Evolutionary conservation across 2,329 filamentous ascomycete species (phyloP).

Genomic region (Zopfia rhizophila): DNA sequence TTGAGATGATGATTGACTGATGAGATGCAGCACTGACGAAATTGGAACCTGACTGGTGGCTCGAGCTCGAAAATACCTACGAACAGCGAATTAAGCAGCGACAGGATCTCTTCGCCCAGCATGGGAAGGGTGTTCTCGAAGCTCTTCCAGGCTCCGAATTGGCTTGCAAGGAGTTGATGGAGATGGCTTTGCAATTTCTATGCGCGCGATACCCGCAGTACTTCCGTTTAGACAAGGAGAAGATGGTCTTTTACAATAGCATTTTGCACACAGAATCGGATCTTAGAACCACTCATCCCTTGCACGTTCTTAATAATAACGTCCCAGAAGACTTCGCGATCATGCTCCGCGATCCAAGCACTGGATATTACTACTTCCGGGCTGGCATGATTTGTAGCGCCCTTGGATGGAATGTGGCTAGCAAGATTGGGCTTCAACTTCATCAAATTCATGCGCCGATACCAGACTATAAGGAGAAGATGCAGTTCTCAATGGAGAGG

Average conservation of each 20-base stretch:
- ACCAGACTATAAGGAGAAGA: slow-evolving; percentile 87
- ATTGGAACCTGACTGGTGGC: slow-evolving; percentile 84
- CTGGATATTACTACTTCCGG: slow-evolving; percentile 78
- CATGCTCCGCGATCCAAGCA: slow-evolving; percentile 75
- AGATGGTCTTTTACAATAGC: slow-evolving; percentile 71
- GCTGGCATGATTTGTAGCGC: slow-evolving; percentile 82
- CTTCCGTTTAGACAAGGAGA: slow-evolving; percentile 69
- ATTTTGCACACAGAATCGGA: slow-evolving; percentile 73
- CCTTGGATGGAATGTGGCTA: slow-evolving; percentile 80
- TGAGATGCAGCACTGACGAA: slow-evolving; percentile 73
- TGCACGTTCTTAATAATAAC: slow-evolving; percentile 78
- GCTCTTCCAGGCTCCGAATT: slow-evolving; percentile 79
- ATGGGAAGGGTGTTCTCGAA: slow-evolving; percentile 73
- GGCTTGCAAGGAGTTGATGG: slow-evolving; percentile 87
- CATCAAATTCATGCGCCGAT: slow-evolving; percentile 78
- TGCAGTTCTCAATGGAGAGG: slow-evolving; percentile 88
- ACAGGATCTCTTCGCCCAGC: slow-evolving; percentile 69
- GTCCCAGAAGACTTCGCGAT: slow-evolving; percentile 87
- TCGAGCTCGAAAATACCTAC: slow-evolving; percentile 86
- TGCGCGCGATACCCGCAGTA: slow-evolving; percentile 79
- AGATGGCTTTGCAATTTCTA: slow-evolving; percentile 84
- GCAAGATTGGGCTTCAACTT: slow-evolving; percentile 77
- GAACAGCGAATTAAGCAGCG: slow-evolving; percentile 73
- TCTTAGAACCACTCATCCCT: slow-evolving; percentile 70
- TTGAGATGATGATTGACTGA: slow-evolving; percentile 6